Evolutionary conservation across 163 green algal genomes (phyloP).

Genomic region (Scenedesmus sp.): DNA sequence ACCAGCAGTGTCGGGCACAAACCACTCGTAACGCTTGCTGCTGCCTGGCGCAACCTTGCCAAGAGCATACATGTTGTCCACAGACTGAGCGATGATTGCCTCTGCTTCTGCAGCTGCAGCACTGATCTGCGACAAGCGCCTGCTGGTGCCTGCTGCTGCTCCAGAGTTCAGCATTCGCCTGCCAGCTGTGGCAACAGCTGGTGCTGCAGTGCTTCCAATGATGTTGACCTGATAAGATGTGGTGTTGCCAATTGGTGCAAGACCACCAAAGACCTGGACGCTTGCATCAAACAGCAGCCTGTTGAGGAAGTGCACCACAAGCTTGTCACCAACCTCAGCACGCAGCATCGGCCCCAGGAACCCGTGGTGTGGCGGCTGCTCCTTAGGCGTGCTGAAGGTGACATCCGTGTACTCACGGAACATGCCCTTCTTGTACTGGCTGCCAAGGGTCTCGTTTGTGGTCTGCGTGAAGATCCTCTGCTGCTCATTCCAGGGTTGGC

Average conservation of each 20-base stretch:
- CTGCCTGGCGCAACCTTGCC: slow-evolving; percentile 24
- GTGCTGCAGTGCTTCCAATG: neutral
- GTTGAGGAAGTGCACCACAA: slow-evolving; percentile 57
- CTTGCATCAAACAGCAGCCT: slow-evolving; percentile 45
- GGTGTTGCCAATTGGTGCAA: slow-evolving; percentile 42
- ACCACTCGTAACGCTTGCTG: slow-evolving; percentile 44
- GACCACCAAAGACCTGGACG: slow-evolving; percentile 48
- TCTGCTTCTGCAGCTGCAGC: slow-evolving; percentile 51
- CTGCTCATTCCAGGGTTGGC: slow-evolving; percentile 35
- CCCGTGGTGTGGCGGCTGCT: slow-evolving; percentile 62
- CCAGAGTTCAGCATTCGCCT: slow-evolving; percentile 19
- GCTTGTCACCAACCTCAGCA: slow-evolving; percentile 65
- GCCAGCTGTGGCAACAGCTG: neutral
- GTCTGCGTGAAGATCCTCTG: slow-evolving; percentile 41
- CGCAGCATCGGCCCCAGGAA: slow-evolving; percentile 78
- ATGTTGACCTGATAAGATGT: slow-evolving; percentile 50
- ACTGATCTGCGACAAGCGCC: slow-evolving; percentile 43
- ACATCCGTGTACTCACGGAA: slow-evolving; percentile 83
- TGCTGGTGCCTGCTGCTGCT: neutral
- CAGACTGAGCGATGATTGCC: slow-evolving; percentile 46
- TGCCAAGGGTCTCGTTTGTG: slow-evolving; percentile 52
- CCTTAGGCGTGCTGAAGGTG: slow-evolving; percentile 69
- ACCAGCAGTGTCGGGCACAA: slow-evolving; percentile 54
- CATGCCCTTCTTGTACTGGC: slow-evolving; percentile 63
- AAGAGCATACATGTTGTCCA: slow-evolving; percentile 48